These are phyloP conservation scores for Dalbergia oliveri DNA, from an alignment of 306 rosid genomes.

Conservation along the genomic window DNA sequence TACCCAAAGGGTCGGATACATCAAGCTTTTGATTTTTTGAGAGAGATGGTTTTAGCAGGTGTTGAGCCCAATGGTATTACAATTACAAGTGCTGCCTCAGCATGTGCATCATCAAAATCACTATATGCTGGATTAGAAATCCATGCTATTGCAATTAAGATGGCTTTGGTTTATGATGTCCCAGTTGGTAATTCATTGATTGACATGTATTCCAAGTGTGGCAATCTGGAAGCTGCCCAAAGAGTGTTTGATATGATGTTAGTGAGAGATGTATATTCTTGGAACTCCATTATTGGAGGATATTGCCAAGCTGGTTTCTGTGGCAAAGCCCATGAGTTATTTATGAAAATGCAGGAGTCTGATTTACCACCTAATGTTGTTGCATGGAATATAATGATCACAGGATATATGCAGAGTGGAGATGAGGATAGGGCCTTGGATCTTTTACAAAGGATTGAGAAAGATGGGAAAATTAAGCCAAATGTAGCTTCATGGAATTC, in stretches of 20 bases:
- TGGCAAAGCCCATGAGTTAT: slow-evolving; percentile 87
- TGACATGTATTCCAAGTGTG: slow-evolving; percentile 90
- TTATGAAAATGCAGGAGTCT: slow-evolving; percentile 84
- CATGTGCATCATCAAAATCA: slow-evolving; percentile 77
- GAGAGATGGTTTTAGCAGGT: slow-evolving; percentile 69
- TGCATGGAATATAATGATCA: slow-evolving; percentile 91
- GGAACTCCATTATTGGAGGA: slow-evolving; percentile 97
- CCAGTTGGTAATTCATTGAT: slow-evolving; percentile 78
- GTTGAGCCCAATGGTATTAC: slow-evolving; percentile 77
- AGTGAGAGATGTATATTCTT: slow-evolving; percentile 80
- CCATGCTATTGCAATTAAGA: slow-evolving; percentile 75
- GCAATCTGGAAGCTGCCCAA: slow-evolving; percentile 80
- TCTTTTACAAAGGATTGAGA: slow-evolving; percentile 82
- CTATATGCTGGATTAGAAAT: slow-evolving; percentile 71
- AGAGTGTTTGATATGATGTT: slow-evolving; percentile 66
- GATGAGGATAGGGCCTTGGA: slow-evolving; percentile 82
- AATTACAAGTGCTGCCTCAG: slow-evolving; percentile 71
- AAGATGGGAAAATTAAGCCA: slow-evolving; percentile 75
- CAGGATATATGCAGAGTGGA: slow-evolving; percentile 85
- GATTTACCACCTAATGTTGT: slow-evolving; percentile 74
- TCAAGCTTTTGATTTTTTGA: slow-evolving; percentile 74
- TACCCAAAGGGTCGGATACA: slow-evolving; percentile 65
- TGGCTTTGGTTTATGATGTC: slow-evolving; percentile 55
- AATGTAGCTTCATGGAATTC: slow-evolving; percentile 92
- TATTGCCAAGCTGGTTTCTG: slow-evolving; percentile 87